Base-by-base conservation (phyloP, 2,329 filamentous ascomycete species). In the Diaporthe helianthi region DNA sequence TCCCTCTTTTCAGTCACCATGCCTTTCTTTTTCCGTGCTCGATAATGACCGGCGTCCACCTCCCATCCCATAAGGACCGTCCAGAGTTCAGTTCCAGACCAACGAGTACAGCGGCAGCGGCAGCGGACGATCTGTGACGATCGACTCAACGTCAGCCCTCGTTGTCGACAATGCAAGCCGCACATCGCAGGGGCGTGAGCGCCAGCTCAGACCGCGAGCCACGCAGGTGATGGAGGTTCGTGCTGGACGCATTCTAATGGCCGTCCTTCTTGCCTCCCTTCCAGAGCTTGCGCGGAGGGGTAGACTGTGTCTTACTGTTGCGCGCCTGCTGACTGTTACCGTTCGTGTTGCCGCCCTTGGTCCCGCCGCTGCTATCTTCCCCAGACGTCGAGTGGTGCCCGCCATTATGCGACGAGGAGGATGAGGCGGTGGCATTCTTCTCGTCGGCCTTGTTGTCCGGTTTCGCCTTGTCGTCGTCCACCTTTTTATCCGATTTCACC, bases 221-320 rank as follows among this genome's bases (percentile, higher is more conserved):
- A 19, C 38, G 53, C 53, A 55, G 53, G 19, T 33, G 53, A 9
- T 36, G 51, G 26, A 33, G 29, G 12, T 22, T 22, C 13, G 36
- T 41, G 29, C 44, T 24, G 29, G 58, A 29, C 44, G 58, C 36
- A 33, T 49, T 24, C 41, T 63, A 69, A 3, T 36, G 55, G 24
- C 41, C 54, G 26, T 54, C 61, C 17, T 51, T 65, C 36, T 65
- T 69, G 12, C 52, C 61, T 4, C 52, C 63, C 49, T 69, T 71
- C 46, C 46, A 41, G 15, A 38, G 36, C 60, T 53, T 71, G 17
- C 55, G 49, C 36, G 67, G 61, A 44, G 64, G 68, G 54, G 41
- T 47, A 33, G 49, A 38, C 26, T 51, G 15, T 24, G 55, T 44
- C 53, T 52, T 61, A 61, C 68, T 61, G 44, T 61, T 67, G 68